Evolutionary conservation across 75 land plant genomes (phyloP).

Genomic region (Cupressus sempervirens): DNA sequence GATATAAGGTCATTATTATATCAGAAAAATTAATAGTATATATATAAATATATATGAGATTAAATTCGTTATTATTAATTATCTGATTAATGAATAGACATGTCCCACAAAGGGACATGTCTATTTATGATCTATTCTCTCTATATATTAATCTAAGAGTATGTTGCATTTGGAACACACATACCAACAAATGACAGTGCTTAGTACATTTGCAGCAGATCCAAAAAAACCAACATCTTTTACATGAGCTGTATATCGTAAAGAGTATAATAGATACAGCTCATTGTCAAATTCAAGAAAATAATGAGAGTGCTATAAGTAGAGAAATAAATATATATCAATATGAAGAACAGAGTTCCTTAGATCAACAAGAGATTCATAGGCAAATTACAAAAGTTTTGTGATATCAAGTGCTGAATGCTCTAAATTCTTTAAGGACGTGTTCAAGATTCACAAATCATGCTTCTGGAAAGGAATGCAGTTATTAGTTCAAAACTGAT

Average conservation of each 20-base stretch:
- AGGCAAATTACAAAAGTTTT: not conserved
- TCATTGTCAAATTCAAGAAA: not conserved
- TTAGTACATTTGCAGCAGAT: too few species aligned
- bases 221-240: too few species aligned
- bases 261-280: not conserved
- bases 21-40: too few species aligned
- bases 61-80: too few species aligned
- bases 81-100: too few species aligned
- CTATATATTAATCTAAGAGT: too few species aligned
- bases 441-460: not conserved
- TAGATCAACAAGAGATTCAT: not conserved
- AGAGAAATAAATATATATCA: not conserved
- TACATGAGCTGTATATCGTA: not conserved
- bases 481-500: not conserved
- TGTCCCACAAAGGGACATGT: too few species aligned
- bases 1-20: too few species aligned
- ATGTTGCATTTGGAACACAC: too few species aligned
- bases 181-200: too few species aligned
- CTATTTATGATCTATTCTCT: too few species aligned
- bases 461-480: not conserved
- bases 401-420: not conserved
- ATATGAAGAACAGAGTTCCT: not conserved
- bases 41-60: too few species aligned
- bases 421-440: not conserved
- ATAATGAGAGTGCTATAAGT: not conserved